A percentile compares a stretch with the other conserved stretches of the same genome.
Evolutionary conservation across 139 green algal species (phyloP).

Genomic region (Choricystis sp.): DNA sequence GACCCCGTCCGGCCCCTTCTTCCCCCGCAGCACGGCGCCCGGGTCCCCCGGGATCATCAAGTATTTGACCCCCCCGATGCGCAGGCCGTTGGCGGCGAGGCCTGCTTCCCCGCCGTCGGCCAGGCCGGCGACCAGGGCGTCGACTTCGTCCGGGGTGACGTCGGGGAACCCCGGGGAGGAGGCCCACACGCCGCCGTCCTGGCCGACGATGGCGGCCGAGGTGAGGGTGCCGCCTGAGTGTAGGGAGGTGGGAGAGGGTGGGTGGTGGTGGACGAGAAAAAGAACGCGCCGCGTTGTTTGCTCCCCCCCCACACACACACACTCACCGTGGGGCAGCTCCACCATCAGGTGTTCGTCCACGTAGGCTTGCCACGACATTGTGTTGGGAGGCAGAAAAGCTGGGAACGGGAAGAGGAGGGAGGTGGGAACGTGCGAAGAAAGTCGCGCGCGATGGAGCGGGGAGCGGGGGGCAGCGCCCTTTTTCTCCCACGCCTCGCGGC

Average conservation of each 20-base stretch:
- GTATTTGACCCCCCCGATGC: conserved; percentile 41
- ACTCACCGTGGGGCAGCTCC: conserved; percentile 31
- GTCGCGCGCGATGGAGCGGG: no score
- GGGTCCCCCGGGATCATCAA: conserved; percentile 35
- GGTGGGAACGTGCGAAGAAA: no score
- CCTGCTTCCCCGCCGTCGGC: conserved; percentile 17
- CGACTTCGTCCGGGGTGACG: conserved; percentile 26
- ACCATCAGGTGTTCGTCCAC: conserved; percentile 50
- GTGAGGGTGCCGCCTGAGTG: conserved; percentile 35
- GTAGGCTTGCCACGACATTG: conserved; percentile 43
- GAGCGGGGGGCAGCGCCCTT: no score
- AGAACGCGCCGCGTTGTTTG: no score
- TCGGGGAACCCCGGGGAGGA: conserved; percentile 33
- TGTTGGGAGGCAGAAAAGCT: no score
- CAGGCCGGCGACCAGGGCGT: conserved; percentile 31
- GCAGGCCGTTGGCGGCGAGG: conserved; percentile 31
- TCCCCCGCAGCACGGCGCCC: conserved; percentile 47
- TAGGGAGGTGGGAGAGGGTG: no score
- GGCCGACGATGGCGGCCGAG: conserved; percentile 46
- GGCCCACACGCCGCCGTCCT: conserved; percentile 59
- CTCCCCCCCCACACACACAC: no score
- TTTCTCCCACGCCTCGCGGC: no score
- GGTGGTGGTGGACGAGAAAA: no score
- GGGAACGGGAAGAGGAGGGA: no score
- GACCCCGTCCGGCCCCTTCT: conserved; percentile 33